Evolutionary conservation across 129 eudicot species (phyloP).

Genomic region (Helichrysum umbraculigerum): DNA sequence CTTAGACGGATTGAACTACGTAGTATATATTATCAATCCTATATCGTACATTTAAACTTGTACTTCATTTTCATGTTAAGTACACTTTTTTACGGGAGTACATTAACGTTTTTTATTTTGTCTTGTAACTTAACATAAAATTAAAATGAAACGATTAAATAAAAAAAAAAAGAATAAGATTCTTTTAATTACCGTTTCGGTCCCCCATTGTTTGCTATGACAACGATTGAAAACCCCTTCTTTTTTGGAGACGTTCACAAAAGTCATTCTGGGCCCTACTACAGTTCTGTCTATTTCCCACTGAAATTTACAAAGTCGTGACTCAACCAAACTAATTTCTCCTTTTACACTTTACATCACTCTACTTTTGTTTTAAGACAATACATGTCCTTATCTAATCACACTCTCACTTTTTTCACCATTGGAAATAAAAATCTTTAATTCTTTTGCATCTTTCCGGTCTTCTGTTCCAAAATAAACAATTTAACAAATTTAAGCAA

Average conservation of each 20-base stretch:
- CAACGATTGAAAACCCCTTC: constrained; percentile 40
- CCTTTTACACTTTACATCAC: constrained; percentile 28
- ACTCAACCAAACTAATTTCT: constrained; percentile 32
- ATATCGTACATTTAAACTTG: neutral
- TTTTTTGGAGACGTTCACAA: constrained; percentile 46
- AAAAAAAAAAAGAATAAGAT: constrained; percentile 33
- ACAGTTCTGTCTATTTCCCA: constrained; percentile 43
- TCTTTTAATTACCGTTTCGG: constrained; percentile 36
- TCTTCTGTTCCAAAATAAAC: neutral
- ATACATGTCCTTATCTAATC: neutral
- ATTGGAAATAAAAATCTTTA: neutral
- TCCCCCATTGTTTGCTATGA: constrained; percentile 41
- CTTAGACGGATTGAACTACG: neutral
- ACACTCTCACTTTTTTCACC: neutral
- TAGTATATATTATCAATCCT: neutral
- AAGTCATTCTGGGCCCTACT: constrained; percentile 40
- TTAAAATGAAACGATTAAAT: neutral
- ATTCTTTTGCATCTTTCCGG: neutral
- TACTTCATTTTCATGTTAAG: neutral
- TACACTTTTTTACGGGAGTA: neutral
- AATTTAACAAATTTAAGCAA: too few relatives aligned
- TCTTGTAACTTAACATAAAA: neutral
- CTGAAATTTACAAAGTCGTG: constrained; percentile 42
- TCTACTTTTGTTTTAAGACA: constrained; percentile 3
- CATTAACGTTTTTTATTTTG: neutral